Conservation (phyloP, 1,284 basidiomycete genomes). For the Ceratobasidium sp. region DNA sequence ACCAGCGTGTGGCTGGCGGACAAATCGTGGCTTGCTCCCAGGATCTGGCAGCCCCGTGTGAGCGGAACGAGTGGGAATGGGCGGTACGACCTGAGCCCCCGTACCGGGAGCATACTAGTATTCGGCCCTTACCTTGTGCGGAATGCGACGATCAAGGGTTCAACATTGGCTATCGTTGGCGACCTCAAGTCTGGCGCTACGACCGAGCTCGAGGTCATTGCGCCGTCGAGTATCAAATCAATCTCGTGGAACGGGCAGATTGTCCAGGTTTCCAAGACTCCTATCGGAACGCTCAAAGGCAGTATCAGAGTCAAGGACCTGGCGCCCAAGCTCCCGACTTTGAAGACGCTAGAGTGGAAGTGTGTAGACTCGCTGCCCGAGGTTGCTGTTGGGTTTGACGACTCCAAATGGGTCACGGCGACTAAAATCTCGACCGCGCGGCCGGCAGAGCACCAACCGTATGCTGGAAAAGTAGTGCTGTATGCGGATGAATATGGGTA, state of each 20-base stretch:
- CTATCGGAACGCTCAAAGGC: constrained; percentile 33
- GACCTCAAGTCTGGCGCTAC: constrained; percentile 42
- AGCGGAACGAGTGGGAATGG: constrained; percentile 16
- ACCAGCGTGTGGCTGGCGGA: constrained; percentile 22
- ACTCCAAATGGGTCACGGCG: constrained; percentile 59
- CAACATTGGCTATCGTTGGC: constrained; percentile 40
- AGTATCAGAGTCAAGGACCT: constrained; percentile 49
- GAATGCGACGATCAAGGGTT: constrained; percentile 38
- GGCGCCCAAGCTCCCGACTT: constrained; percentile 54
- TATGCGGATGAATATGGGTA: constrained; percentile 63
- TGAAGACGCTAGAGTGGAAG: constrained; percentile 59
- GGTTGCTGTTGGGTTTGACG: constrained; percentile 58
- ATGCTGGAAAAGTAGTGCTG: constrained; percentile 59
- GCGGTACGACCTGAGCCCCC: constrained; percentile 27
- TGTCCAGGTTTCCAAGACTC: constrained; percentile 25
- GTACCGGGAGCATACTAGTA: too few species aligned
- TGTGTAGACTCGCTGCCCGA: constrained; percentile 64
- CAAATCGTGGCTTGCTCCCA: constrained; percentile 32
- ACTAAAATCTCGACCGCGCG: constrained; percentile 62
- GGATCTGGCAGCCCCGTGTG: constrained; percentile 26
- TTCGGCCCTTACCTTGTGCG: constrained; percentile 50
- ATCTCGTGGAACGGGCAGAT: constrained; percentile 51
- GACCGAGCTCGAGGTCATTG: constrained; percentile 45
- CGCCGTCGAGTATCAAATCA: constrained; percentile 38
- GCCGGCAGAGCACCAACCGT: constrained; percentile 58